Evolutionary conservation across 495 filamentous ascomycete species (phyloP), one percentile per base, ranked within the genome.

Genomic region (Daldinia caldariorum): DNA sequence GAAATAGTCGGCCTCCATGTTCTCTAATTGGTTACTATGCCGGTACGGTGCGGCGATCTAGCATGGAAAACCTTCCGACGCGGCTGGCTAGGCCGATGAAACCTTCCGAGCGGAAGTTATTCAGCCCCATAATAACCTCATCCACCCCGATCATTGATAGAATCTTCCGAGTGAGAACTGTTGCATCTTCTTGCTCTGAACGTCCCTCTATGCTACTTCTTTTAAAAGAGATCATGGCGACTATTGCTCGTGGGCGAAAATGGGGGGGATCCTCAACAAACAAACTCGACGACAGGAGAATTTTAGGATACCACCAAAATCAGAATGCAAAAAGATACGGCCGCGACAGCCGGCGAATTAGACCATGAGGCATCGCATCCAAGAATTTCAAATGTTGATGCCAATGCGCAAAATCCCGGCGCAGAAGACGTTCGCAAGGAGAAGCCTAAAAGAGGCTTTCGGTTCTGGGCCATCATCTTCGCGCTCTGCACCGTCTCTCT

Each of bases 401-500:
- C 10, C 13, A 12, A 31, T 31, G 35, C 14, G 18, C 57, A 31
- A 18, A 37, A 18, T 45, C 37, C 58, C 1, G n/a, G 38, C 12
- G 16, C 3, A 18, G 0, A 18, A 29, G 38, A 8, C 5, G 5
- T 18, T 12, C 2, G 1, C 32, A 32, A 56, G 1, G 49, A 64
- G n/a, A 54, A 45, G 4, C 18, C 55, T 2, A 5, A 47, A 26
- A 68, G 61, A 32, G 67, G 37, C 22, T 67, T 32, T 18, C 62
- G 77, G 12, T 83, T 83, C 62, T 82, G 78, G 78, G 64, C 79
- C 8, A 79, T 82, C 49, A 79, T 83, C 47, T 61, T 75, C 34
- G 75, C 73, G 41, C 69, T 83, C 14, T 79, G 78, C 58, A 72
- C 78, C 6, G 72, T 76, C 13, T 75, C 76, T 39, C 58, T 84